A percentile compares a stretch with the other conserved stretches of the same genome.
These are phyloP conservation scores for Wallacemonas sp. DNA, from an alignment of 208 protist genomes.

Conservation along the genomic window DNA sequence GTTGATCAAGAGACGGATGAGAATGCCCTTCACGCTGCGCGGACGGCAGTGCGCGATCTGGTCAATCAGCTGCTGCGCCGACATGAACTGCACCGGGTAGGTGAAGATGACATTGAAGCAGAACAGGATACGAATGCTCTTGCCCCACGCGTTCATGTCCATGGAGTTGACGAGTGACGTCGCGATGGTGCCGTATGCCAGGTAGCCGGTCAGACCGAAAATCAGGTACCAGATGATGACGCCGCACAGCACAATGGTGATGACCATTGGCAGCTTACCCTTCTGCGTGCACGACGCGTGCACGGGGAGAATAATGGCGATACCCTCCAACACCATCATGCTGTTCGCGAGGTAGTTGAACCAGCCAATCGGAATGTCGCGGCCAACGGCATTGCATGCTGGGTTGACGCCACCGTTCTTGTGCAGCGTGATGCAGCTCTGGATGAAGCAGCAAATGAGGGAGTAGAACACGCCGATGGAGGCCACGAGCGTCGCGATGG, in stretches of 20 bases:
- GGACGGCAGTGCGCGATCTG: constrained; percentile 46
- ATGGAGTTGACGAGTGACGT: constrained; percentile 48
- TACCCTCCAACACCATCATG: constrained; percentile 83
- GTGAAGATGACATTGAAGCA: constrained; percentile 64
- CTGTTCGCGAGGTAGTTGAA: constrained; percentile 77
- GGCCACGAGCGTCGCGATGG: constrained; percentile 60
- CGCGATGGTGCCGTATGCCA: constrained; percentile 57
- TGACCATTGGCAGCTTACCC: constrained; percentile 44
- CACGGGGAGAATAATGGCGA: constrained; percentile 72
- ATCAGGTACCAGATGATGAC: constrained; percentile 62
- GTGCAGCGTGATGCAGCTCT: constrained; percentile 27
- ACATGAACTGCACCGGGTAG: constrained; percentile 81
- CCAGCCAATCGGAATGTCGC: constrained; percentile 44
- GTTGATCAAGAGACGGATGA: constrained; percentile 59
- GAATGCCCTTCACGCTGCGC: constrained; percentile 51
- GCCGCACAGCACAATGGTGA: constrained; percentile 46
- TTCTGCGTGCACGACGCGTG: constrained; percentile 68
- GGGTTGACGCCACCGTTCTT: constrained; percentile 18
- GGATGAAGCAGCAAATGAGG: constrained; percentile 45
- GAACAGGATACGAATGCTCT: constrained; percentile 45
- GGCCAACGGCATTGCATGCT: constrained; percentile 29
- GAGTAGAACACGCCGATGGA: constrained; percentile 65
- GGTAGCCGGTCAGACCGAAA: constrained; percentile 70
- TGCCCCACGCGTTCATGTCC: constrained; percentile 48
- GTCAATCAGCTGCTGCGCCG: constrained; percentile 78